Base-by-base conservation (phyloP, 495 filamentous ascomycete genomes). In the Xylona heveae region DNA sequence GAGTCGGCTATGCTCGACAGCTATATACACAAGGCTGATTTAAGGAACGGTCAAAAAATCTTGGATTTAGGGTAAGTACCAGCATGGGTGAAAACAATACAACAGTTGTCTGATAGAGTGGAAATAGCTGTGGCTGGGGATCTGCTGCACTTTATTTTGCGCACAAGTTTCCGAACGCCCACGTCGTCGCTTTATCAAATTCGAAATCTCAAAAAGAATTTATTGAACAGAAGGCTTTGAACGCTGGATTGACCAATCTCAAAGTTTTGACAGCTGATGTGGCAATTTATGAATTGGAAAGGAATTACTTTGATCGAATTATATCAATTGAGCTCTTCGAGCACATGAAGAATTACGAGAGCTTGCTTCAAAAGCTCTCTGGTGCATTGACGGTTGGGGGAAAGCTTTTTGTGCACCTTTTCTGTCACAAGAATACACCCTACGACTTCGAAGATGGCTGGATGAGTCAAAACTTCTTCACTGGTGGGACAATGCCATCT, bases 291-390 rank as follows among this genome's bases (percentile, higher is more conserved):
- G 64, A 71, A 33, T 76, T 75, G 36, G 49, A 59, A 31, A 42
- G 45, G 14, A 47, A 52, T 25, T 44, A 38, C 20, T 76, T 62
- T 38, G 71, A 76, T 39, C 58, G 71, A 3, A 62, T 73, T 2
- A 43, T 74, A 17, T 66, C 62, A 3, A 67, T 76, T 36, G 69
- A 74, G 52, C 55, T 77, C 15, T 74, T 77, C 42, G 71, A 77
- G 43, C 71, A 77, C 45, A 74, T 77, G 70, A 77, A 77, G 44
- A 77, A 75, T 40, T 74, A 75, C 51, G 58, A 68, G 36, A 48
- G 64, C 6, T 59, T 77, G 21, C 59, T 75, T 56, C 60, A 56
- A 8, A 75, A 75, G 42, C 42, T 73, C 26, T 33, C 57, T 6
- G 49, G 59, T 20, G 54, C 66, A 6, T 45, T 75, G 34, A 65